Evolutionary conservation across 179 eudicot genomes (phyloP).

Genomic region (Beta macrorhiza): DNA sequence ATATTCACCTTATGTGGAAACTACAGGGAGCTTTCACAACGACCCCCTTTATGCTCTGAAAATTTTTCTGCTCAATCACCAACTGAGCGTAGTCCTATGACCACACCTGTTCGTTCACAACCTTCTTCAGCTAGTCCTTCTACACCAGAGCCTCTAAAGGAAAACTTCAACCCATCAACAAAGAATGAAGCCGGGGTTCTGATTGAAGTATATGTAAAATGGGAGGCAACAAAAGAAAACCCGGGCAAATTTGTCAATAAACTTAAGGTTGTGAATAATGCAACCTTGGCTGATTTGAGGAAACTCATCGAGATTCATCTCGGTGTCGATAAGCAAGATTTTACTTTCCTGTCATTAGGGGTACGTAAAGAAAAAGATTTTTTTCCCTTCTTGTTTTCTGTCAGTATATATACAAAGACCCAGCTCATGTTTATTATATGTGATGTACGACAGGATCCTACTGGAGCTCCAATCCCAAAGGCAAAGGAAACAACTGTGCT

Average conservation of each 20-base stretch:
- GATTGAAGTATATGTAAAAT: slow-evolving; percentile 65
- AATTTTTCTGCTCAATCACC: slow-evolving; percentile 27
- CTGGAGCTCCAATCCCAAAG: slow-evolving; percentile 65
- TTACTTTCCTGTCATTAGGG: slow-evolving; percentile 67
- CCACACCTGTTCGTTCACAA: slow-evolving; percentile 21
- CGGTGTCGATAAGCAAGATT: slow-evolving; percentile 65
- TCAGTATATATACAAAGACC: background rate
- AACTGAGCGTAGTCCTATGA: slow-evolving; percentile 12
- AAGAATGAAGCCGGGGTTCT: slow-evolving; percentile 29
- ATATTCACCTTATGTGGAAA: slow-evolving; percentile 93
- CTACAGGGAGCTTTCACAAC: slow-evolving; percentile 69
- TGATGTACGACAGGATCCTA: slow-evolving; percentile 53
- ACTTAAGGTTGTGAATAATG: slow-evolving; percentile 58
- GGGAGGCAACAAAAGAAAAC: slow-evolving; percentile 81
- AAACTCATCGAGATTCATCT: slow-evolving; percentile 75
- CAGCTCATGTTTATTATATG: background rate
- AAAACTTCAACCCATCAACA: slow-evolving; percentile 48
- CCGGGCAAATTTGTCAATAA: slow-evolving; percentile 64
- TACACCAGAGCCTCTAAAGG: slow-evolving; percentile 38
- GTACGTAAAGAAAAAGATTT: slow-evolving; percentile 33
- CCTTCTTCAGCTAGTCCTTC: slow-evolving; percentile 11
- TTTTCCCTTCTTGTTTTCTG: background rate
- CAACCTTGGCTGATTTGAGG: slow-evolving; percentile 76
- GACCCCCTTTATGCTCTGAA: slow-evolving; percentile 30
- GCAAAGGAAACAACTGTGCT: slow-evolving; percentile 54